Conservation (phyloP, 2,329 filamentous ascomycete genomes). For the Penicillium sp. region DNA sequence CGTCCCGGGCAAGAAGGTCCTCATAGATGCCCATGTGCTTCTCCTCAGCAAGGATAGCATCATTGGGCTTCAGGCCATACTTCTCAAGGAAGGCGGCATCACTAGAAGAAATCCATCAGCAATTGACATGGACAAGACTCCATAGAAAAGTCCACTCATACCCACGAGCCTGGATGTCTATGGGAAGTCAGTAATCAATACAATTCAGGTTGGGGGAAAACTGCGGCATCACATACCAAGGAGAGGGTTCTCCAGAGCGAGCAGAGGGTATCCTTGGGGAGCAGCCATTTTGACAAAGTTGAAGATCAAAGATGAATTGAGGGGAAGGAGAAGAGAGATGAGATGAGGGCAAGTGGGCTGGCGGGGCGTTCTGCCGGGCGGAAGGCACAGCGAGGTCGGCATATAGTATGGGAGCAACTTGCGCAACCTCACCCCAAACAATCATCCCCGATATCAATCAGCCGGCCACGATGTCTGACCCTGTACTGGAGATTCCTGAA, state of each 20-base stretch:
- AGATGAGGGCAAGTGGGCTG: constrained; percentile 14
- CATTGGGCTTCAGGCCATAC: constrained; percentile 92
- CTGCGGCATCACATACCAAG: constrained; percentile 65
- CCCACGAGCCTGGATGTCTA: constrained; percentile 87
- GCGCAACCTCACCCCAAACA: constrained; percentile 1
- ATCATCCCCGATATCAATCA: not conserved
- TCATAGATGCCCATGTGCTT: constrained; percentile 91
- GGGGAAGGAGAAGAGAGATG: constrained; percentile 8
- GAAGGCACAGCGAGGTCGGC: constrained; percentile 15
- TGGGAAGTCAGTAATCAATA: constrained; percentile 25
- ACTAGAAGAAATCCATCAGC: constrained; percentile 50
- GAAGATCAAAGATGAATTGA: constrained; percentile 5
- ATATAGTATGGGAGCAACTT: not conserved
- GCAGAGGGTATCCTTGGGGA: constrained; percentile 79
- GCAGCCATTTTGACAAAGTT: constrained; percentile 65
- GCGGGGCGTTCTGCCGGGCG: constrained; percentile 22
- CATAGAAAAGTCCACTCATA: constrained; percentile 40
- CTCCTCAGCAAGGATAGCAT: constrained; percentile 93
- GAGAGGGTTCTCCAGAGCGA: constrained; percentile 96
- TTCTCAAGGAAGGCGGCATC: constrained; percentile 85
- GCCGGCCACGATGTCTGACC: constrained; percentile 55
- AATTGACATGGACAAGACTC: constrained; percentile 3
- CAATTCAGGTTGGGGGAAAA: not conserved
- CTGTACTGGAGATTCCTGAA: constrained; percentile 72
- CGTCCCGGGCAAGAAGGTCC: constrained; percentile 88